These are phyloP conservation scores for Penicillium sumatraense DNA, from an alignment of 2,329 filamentous ascomycete species.

Conservation along the genomic window DNA sequence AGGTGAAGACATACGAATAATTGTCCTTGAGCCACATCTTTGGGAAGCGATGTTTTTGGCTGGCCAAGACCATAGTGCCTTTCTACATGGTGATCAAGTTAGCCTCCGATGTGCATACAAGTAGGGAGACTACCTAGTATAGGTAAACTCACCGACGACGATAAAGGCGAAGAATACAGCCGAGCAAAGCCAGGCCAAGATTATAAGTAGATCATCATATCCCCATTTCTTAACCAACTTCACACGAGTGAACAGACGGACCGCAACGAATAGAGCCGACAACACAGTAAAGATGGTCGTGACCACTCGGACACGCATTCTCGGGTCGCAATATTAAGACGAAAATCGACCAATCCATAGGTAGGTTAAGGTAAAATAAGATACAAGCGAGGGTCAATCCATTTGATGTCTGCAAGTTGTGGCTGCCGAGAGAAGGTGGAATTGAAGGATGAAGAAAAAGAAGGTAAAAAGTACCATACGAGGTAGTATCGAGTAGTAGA, in stretches of 20 bases:
- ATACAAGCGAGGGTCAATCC: not conserved
- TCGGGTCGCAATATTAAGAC: not conserved
- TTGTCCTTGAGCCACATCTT: slow-evolving; percentile 14
- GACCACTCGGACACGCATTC: slow-evolving; percentile 29
- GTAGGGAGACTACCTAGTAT: not conserved
- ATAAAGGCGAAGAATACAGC: slow-evolving; percentile 14
- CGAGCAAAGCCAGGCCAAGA: slow-evolving; percentile 18
- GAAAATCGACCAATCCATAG: not conserved
- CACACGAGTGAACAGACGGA: slow-evolving; percentile 31
- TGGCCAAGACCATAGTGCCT: slow-evolving; percentile 29
- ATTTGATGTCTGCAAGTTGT: too few relatives aligned
- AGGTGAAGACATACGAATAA: slow-evolving; percentile 24
- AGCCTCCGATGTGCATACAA: too few relatives aligned
- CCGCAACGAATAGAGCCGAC: slow-evolving; percentile 22
- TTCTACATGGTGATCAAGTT: too few relatives aligned
- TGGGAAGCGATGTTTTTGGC: not conserved
- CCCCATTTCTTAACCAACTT: slow-evolving; percentile 28
- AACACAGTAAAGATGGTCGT: slow-evolving; percentile 25
- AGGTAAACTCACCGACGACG: slow-evolving; percentile 16
- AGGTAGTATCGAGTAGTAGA: not conserved
- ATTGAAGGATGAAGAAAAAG: not conserved
- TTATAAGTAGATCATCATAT: slow-evolving; percentile 34
- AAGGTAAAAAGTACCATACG: not conserved
- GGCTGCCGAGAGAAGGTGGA: too few relatives aligned
- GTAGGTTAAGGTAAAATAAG: not conserved